Base-by-base conservation (phyloP, 83 land plant species). In the Picea abies region DNA sequence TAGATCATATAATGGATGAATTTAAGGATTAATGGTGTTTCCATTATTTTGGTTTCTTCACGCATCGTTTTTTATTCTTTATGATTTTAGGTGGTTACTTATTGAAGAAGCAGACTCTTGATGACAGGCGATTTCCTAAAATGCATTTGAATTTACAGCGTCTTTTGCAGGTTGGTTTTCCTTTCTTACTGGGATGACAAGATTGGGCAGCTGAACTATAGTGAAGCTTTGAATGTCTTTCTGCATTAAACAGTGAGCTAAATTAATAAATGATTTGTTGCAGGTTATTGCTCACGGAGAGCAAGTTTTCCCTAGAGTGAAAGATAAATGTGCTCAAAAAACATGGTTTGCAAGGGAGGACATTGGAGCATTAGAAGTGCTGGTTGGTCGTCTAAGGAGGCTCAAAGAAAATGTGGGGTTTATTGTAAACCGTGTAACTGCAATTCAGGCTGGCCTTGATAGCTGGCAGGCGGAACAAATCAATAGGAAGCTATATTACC, bases 401-500 rank as follows among this genome's bases (percentile, higher is more conserved):
- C 87, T 94, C 22, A 96, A 96, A 72, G 98, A 96, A 81, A 96
- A 93, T 82, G 88, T 94, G 20, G 98, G 98, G n/a, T 94, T 96
- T 79, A 82, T 93, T 58, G 91, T 85, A 10, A 93, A 88, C 82
- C 91, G 98, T 23, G 93, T 96, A 12, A 96, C 95, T 11, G 98
- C 98, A 41, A 79, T 94, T 67, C 98, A 96, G 83, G 94, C 97
- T 72, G 97, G 97, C 26, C 93, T 96, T 22, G 98, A 96, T 76
- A 96, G 95, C 49, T 96, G 98, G 98, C 98, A 96, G 71, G 84
- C 98, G 17, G 98, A 96, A 79, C 98, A 96, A 87, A 96, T 96
- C 56, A 96, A 96, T 77, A 86, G 87, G 71, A 96, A 91, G 82
- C 87, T 96, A 10, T 96, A 96, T 81, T 96, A 93, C 75, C 90